Evolutionary conservation across 192 early-diverging fungal genomes (phyloP).

Genomic region (Mycoemilia scoparia): DNA sequence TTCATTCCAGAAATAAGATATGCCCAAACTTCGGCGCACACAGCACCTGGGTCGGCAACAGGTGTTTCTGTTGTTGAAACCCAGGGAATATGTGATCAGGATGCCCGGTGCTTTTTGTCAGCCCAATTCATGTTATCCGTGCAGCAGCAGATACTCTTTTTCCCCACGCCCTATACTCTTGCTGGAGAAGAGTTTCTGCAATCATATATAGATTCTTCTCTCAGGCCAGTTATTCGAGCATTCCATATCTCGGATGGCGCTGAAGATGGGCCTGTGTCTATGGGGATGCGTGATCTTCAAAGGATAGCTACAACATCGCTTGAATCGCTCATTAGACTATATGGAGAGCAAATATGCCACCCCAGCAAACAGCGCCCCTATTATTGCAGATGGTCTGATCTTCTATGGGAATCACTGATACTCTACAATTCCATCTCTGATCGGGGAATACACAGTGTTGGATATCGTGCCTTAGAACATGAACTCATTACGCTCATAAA

Average conservation of each 20-base stretch:
- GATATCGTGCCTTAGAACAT: too few species aligned
- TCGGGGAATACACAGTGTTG: too few species aligned
- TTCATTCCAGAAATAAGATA: too few species aligned
- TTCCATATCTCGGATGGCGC: slow-evolving; percentile 5
- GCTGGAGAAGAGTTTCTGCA: slow-evolving; percentile 4
- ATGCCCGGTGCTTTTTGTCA: slow-evolving; percentile 17
- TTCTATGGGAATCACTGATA: slow-evolving; percentile 20
- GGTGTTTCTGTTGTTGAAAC: neutral
- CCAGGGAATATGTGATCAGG: slow-evolving; percentile 8
- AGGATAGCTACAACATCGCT: slow-evolving; percentile 12
- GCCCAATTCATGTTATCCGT: slow-evolving; percentile 12
- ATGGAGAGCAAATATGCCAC: slow-evolving; percentile 5
- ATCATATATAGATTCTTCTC: slow-evolving; percentile 2
- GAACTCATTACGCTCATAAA: too few species aligned
- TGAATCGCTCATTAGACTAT: slow-evolving; percentile 15
- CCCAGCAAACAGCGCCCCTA: too few species aligned
- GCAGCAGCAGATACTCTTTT: slow-evolving; percentile 21
- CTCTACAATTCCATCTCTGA: slow-evolving; percentile 7
- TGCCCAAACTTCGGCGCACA: too few species aligned
- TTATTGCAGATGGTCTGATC: too few species aligned
- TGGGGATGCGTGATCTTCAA: slow-evolving; percentile 8
- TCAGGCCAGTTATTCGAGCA: slow-evolving; percentile 15
- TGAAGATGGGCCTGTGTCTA: slow-evolving; percentile 1
- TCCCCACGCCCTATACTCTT: slow-evolving; percentile 1
- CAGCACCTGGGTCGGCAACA: neutral